Evolutionary conservation across 2,329 filamentous ascomycete genomes (phyloP).

Genomic region (Colletotrichum eremochloae): DNA sequence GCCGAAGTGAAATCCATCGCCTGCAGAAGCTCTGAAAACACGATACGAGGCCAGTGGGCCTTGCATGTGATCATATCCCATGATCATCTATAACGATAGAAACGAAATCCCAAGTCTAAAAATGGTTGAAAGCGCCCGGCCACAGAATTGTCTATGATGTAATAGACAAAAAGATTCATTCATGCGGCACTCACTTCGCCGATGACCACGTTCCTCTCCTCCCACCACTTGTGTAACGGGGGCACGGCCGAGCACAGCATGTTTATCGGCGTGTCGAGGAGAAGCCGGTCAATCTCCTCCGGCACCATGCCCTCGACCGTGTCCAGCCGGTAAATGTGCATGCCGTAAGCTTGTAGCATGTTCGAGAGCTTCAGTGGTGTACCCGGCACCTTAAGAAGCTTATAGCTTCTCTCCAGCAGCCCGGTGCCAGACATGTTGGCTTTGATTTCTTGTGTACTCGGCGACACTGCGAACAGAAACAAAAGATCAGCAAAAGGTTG

Average conservation of each 20-base stretch:
- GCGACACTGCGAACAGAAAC: neutral
- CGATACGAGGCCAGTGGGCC: no score
- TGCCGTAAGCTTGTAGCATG: constrained; percentile 5
- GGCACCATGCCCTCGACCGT: constrained; percentile 12
- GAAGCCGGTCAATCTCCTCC: constrained; percentile 21
- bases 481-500: neutral
- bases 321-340: constrained; percentile 14
- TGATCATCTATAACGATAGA: no score
- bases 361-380: constrained; percentile 7
- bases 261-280: constrained; percentile 31
- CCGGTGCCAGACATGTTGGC: neutral
- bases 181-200: no score
- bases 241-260: constrained; percentile 29
- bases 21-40: no score
- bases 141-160: no score
- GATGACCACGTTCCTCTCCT: neutral
- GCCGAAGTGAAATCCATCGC: no score
- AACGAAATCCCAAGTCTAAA: no score
- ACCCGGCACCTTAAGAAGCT: neutral
- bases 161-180: no score
- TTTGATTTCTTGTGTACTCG: neutral
- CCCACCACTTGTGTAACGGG: constrained; percentile 27
- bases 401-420: constrained; percentile 15
- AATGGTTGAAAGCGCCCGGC: no score
- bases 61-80: no score